Conservation (phyloP, 805 yeast species). For the Myxozyma geophila region DNA sequence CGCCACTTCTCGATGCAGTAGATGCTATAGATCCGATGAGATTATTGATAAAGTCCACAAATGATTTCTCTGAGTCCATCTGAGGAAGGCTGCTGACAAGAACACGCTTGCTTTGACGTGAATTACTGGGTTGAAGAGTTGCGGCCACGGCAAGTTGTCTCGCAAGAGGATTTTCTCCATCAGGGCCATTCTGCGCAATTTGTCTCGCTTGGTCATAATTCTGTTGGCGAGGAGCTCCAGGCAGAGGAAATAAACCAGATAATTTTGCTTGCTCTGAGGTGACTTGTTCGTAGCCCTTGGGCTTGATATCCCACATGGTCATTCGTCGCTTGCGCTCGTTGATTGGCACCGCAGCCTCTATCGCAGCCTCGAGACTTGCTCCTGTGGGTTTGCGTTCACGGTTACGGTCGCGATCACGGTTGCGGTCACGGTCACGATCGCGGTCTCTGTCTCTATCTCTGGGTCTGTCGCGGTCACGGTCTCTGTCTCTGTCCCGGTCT, state of each 20-base stretch:
- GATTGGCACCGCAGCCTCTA: constrained; percentile 53
- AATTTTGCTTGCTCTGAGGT: constrained; percentile 78
- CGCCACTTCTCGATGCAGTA: not conserved
- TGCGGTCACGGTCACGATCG: constrained; percentile 30
- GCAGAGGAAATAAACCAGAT: constrained; percentile 76
- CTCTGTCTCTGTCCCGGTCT: constrained; percentile 35
- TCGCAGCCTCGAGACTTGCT: constrained; percentile 38
- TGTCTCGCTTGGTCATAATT: constrained; percentile 29
- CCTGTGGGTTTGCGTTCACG: constrained; percentile 9
- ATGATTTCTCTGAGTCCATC: constrained; percentile 16
- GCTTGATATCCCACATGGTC: constrained; percentile 72
- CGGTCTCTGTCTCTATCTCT: constrained; percentile 22
- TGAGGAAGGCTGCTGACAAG: constrained; percentile 31
- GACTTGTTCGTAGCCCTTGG: constrained; percentile 73
- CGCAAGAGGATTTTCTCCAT: constrained; percentile 18
- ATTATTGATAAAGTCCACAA: constrained; percentile 30
- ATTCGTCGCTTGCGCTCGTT: constrained; percentile 55
- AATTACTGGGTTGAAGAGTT: constrained; percentile 30
- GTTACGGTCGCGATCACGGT: constrained; percentile 17
- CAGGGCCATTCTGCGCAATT: constrained; percentile 14
- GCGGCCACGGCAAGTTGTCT: constrained; percentile 29
- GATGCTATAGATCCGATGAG: constrained; percentile 30
- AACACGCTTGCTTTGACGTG: constrained; percentile 36
- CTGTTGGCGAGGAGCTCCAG: constrained; percentile 57
- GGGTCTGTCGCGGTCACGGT: constrained; percentile 26